Evolutionary conservation across 2,329 filamentous ascomycete genomes (phyloP), one percentile per base, ranked within the genome.

Genomic region (Botrytis tulipae): DNA sequence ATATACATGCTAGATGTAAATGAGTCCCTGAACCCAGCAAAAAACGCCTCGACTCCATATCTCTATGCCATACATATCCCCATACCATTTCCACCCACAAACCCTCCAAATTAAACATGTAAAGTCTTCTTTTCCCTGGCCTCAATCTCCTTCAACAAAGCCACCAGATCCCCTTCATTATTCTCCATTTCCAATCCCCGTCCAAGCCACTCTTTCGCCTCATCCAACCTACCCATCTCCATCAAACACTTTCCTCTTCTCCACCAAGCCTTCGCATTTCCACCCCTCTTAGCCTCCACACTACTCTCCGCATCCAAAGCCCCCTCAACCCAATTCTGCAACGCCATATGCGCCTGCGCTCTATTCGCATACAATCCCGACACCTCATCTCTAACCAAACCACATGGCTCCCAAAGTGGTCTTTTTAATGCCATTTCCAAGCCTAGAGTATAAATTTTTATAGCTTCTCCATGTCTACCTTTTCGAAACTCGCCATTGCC

Each of bases 201-300:
- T 77, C 87, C 87, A 59, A 97, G 87, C 90, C 94, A 97, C 76
- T 91, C 90, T 79, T 86, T 86, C 1, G 95, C 94, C 88, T 98
- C 95, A 72, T 93, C 90, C 80, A 93, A 84, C 75, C 95, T 84
- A 1, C 92, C 92, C 96, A 98, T 98, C 89, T 99, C 96, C 77
- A 92, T 84, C 80, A 98, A 83, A 81, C 94, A 97, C 84, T 90
- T 90, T 16, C 93, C 96, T 75, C 93, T 87, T 75, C 96, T 87
- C 91, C 94, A 98, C 94, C 95, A 98, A 0, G 91, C 95, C 89
- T 98, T 98, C 1, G 93, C 90, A 82, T 99, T 98, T 57, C 92
- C 94, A 60, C 91, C 88, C 77, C 90, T 89, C 86, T 95, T 95
- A 76, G 93, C 91, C 86, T 97, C 95, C 61, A 97, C 92, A 81